Percentiles rank a stretch among this genome's conserved stretches.
Conservation (phyloP, 768 basidiomycete genomes). For the Xanthoconium purpureum region DNA sequence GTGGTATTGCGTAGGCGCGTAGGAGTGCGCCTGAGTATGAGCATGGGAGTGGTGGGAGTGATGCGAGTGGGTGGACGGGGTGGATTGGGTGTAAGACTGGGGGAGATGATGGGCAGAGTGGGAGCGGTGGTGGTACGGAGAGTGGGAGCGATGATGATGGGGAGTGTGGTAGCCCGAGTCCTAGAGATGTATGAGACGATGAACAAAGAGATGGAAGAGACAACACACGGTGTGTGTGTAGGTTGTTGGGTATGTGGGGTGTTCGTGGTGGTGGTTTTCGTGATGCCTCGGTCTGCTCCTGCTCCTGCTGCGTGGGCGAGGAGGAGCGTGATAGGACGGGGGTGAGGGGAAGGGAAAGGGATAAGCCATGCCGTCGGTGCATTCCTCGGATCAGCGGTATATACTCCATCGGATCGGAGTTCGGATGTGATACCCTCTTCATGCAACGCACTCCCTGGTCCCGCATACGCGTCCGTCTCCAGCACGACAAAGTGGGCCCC, state of each 20-base stretch:
- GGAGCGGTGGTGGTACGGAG: slow-evolving; percentile 15
- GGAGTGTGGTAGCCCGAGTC: slow-evolving; percentile 18
- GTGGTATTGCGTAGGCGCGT: neutral
- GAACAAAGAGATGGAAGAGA: neutral
- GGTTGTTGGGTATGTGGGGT: neutral
- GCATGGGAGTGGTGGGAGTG: slow-evolving; percentile 14
- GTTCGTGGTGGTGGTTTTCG: slow-evolving; percentile 1
- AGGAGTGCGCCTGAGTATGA: no score
- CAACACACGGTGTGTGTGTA: slow-evolving; percentile 20
- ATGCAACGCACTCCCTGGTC: neutral
- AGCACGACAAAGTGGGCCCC: slow-evolving; percentile 14
- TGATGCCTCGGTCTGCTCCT: slow-evolving; percentile 18
- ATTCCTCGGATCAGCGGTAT: no score
- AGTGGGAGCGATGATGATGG: slow-evolving; percentile 11
- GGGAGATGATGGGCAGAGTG: slow-evolving; percentile 20
- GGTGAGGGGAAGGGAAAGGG: slow-evolving; percentile 25
- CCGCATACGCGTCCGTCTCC: slow-evolving; percentile 16
- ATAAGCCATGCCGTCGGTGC: slow-evolving; percentile 19
- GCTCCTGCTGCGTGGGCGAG: slow-evolving; percentile 17
- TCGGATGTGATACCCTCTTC: slow-evolving; percentile 1
- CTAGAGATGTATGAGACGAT: slow-evolving; percentile 1
- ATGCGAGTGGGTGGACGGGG: neutral
- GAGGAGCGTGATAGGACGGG: slow-evolving; percentile 9
- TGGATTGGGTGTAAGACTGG: slow-evolving; percentile 2
- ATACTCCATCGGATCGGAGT: slow-evolving; percentile 11